phyloP scores from a whole-genome alignment of 129 eudicot species.

The Rutidosis leptorrhynchoides region DNA sequence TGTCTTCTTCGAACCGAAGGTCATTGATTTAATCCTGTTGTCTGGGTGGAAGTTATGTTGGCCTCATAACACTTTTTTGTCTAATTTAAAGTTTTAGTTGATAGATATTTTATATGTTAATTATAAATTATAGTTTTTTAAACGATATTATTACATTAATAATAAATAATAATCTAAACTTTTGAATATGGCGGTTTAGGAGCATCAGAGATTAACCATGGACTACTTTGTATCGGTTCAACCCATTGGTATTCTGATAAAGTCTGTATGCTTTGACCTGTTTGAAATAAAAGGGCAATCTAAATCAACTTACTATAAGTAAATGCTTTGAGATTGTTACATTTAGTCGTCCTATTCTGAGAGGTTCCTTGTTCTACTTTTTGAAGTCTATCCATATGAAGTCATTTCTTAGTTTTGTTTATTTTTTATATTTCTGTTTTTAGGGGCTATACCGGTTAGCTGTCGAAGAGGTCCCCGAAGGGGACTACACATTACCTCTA shows the following conservation, averaged over 20 bases:
- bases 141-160: neutral
- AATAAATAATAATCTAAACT: neutral
- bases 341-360: conserved; percentile 4
- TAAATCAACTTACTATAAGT: neutral
- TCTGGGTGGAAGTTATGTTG: neutral
- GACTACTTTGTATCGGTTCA: neutral
- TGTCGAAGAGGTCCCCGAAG: conserved; percentile 91
- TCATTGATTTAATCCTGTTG: conserved; percentile 27
- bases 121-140: too few relatives aligned
- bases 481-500: conserved; percentile 86
- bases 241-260: neutral
- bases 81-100: neutral
- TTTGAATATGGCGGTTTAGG: neutral
- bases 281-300: neutral
- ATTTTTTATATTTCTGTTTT: conserved; percentile 11
- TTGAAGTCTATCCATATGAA: neutral
- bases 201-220: conserved; percentile 7
- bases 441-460: conserved; percentile 95
- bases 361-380: neutral
- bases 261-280: neutral
- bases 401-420: conserved; percentile 2
- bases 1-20: conserved; percentile 97
- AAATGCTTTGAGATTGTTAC: neutral
- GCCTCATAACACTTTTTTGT: neutral
- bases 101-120: neutral